Conservation (phyloP, 176 grass and related monocot genomes). For the Aegilops sharonensis region DNA sequence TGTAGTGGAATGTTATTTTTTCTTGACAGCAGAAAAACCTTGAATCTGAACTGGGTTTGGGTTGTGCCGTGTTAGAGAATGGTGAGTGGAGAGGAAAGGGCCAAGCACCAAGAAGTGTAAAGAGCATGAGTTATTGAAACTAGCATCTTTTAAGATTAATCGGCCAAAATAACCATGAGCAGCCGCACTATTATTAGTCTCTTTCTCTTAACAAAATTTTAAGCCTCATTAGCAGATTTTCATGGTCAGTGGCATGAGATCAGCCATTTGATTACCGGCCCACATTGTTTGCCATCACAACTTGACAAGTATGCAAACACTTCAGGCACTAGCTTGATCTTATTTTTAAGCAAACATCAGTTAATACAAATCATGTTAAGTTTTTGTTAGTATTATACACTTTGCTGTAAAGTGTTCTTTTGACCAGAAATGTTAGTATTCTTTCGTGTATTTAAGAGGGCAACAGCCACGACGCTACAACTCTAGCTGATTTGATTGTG, state of each 20-base stretch:
- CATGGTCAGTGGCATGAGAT: no score
- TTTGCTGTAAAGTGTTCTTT: not conserved
- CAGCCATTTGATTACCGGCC: no score
- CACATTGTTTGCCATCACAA: no score
- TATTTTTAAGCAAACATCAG: not conserved
- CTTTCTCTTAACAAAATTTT: not conserved
- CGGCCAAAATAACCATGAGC: not conserved
- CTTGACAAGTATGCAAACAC: no score
- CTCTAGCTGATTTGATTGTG: no score
- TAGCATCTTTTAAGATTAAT: not conserved
- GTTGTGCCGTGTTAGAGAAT: no score
- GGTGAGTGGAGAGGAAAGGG: no score
- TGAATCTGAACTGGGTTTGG: no score
- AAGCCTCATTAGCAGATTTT: not conserved
- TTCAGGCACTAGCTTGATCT: not conserved
- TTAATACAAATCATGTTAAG: not conserved
- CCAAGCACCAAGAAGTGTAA: not conserved
- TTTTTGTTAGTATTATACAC: not conserved
- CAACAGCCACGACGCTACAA: no score
- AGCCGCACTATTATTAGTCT: not conserved
- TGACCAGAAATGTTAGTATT: not conserved
- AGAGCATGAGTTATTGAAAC: not conserved
- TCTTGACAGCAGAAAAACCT: no score
- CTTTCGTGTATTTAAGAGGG: not conserved
- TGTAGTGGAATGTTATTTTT: no score